Conservation (phyloP, 78 protist genomes). For the Protostelium mycophagum region DNA sequence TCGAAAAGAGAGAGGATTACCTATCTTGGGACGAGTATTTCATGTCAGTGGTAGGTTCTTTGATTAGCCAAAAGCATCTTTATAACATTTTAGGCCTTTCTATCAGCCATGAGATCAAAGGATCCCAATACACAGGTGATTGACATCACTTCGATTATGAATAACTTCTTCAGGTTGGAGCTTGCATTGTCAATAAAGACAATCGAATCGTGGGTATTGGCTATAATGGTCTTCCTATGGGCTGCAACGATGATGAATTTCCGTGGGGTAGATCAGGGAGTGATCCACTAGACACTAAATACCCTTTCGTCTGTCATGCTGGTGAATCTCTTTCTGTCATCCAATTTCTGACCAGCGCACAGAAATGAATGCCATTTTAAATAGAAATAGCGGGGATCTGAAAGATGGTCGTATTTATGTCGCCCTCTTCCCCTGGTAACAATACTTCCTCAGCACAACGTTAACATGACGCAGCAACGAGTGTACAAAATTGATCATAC, state of each 20-base stretch:
- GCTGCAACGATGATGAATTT: constrained; percentile 65
- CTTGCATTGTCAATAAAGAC: constrained; percentile 65
- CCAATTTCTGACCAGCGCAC: constrained; percentile 4
- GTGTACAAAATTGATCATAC: constrained; percentile 76
- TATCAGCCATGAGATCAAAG: constrained; percentile 64
- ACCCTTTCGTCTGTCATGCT: constrained; percentile 73
- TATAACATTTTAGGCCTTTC: constrained; percentile 36
- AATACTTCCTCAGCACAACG: neutral
- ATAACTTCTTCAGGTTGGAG: constrained; percentile 46
- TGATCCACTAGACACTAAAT: constrained; percentile 62
- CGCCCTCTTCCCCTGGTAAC: constrained; percentile 64
- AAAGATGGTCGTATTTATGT: constrained; percentile 41
- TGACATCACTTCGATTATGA: neutral
- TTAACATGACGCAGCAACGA: constrained; percentile 12
- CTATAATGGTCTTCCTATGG: constrained; percentile 80
- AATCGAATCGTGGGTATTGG: constrained; percentile 75
- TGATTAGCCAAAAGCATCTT: no score
- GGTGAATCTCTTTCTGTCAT: neutral
- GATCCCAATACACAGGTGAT: constrained; percentile 66
- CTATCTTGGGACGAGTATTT: constrained; percentile 78
- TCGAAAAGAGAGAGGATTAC: neutral
- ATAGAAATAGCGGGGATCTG: constrained; percentile 41
- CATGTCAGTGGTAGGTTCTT: constrained; percentile 44
- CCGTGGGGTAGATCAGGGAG: constrained; percentile 16
- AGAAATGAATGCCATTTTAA: constrained; percentile 72